Base-by-base conservation (phyloP, 2,329 filamentous ascomycete species). In the Phialophora expanda region DNA sequence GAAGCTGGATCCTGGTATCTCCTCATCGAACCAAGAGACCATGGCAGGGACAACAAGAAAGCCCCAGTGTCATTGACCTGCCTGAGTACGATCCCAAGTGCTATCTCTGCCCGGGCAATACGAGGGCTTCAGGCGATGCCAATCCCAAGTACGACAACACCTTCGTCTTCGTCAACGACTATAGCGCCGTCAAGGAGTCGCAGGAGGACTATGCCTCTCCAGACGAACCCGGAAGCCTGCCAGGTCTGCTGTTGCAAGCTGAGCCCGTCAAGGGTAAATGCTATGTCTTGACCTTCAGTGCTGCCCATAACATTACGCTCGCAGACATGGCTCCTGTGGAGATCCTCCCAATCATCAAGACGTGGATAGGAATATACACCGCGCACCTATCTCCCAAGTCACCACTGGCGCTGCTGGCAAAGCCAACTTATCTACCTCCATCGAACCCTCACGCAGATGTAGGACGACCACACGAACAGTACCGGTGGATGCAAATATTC, bases 401-500 rank as follows among this genome's bases (percentile, higher is more conserved):
- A 72, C 87, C 89, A 0, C 85, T 93, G 6, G 83, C 75, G 12
- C 74, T 81, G 61, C 74, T 80, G 50, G 81, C 83, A 6, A 70
- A 76, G 14, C 77, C 81, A 4, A 83, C 80, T 8, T 80, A 80
- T 6, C 73, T 85, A 44, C 78, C 82, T 6, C 80, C 83, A 8
- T 76, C 81, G 44, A 78, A 80, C 24, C 78, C 81, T 9, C 78
- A 81, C 12, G 76, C 80, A 24, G 75, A 74, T 56, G 75, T 85
- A 20, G 72, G 80, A 7, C 79, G 80, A 30, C 89, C 92, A 4
- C 87, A 84, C 59, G 86, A 90, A 61, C 92, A 96, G 78, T 92
- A 96, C 74, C 87, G 90, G 61, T 98, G 96, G 80, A 97, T 99
- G 93, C 95, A 99, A 77, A 98, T 99, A 70, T 99, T 99, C 69